phyloP scores from a whole-genome alignment of 1,139 yeast species.

The Saccharomyces hybrid region DNA sequence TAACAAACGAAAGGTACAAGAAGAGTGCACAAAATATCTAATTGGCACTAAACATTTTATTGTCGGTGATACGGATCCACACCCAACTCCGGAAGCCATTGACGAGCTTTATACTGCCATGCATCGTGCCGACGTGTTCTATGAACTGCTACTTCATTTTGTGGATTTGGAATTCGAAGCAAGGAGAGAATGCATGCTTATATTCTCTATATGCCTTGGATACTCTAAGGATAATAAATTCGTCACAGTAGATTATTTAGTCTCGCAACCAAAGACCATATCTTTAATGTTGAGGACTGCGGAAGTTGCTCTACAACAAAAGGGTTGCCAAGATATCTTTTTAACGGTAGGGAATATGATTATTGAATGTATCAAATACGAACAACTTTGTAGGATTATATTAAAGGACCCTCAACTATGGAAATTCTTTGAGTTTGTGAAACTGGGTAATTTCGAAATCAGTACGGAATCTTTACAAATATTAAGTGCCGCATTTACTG shows the following conservation, averaged over 20 bases:
- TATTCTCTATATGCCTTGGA: constrained; percentile 71
- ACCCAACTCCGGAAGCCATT: constrained; percentile 71
- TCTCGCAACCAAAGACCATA: constrained; percentile 59
- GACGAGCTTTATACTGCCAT: constrained; percentile 39
- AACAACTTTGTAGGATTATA: constrained; percentile 54
- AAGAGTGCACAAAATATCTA: constrained; percentile 65
- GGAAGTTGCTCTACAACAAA: constrained; percentile 39
- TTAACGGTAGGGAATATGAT: constrained; percentile 70
- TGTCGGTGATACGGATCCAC: constrained; percentile 62
- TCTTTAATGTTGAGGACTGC: constrained; percentile 58
- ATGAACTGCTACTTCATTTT: constrained; percentile 50
- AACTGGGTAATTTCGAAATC: constrained; percentile 71
- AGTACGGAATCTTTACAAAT: constrained; percentile 87
- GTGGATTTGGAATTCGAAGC: constrained; percentile 76
- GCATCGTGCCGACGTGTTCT: constrained; percentile 56
- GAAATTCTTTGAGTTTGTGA: constrained; percentile 76
- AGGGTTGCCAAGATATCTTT: constrained; percentile 46
- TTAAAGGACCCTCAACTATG: constrained; percentile 58
- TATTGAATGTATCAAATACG: constrained; percentile 80
- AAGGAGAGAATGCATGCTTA: constrained; percentile 67
- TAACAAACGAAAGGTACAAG: constrained; percentile 59
- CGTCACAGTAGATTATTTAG: constrained; percentile 81
- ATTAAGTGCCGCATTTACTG: constrained; percentile 57
- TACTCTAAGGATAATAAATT: constrained; percentile 69
- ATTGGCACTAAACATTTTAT: constrained; percentile 60